Evolutionary conservation across 192 early-diverging fungal species (phyloP), one percentile per base, ranked within the genome.

Genomic region (Pilaira anomala): DNA sequence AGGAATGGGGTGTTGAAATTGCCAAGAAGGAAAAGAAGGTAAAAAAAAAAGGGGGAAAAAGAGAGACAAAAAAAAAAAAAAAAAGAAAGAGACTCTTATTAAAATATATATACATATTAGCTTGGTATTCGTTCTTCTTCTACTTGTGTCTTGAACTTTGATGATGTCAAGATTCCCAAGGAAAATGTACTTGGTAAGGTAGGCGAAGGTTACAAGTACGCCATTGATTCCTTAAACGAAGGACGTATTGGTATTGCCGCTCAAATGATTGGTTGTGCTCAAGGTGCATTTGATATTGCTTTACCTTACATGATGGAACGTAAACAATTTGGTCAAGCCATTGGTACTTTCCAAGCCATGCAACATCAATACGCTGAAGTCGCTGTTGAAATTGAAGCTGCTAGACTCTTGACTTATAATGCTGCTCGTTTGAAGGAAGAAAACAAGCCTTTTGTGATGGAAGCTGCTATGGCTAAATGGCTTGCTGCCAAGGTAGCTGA

Each of bases 401-500:
- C 97, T 12, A 81, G 96, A 39, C 84, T 98, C 51, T 79, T 98
- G 67, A 96, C 94, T 1, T 98, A 97, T 80, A 98, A 98, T 68
- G 96, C 96, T 14, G 96, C 95, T 4, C 84, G 95, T 39, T 69
- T 96, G 49, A 95, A 96, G 87, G 91, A 98, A 76, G 81, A 94
- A 66, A 93, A 93, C 21, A 90, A 87, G 76, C 71, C 79, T 36
- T 97, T 98, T 67, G 82, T 94, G 45, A 96, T 93, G 86, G 88
- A 98, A 79, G 97, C 97, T 54, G 95, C 95, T 45, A 97, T 98
- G 95, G 94, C 94, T 64, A 98, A 98, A 80, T 80, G 97, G 24
- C 97, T 93, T 73, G 86, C 95, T 19, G 92, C 89, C 58, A 94
- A 97, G 80, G 87, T 98, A 61, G 97, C 97, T 39, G 93, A 98